phyloP scores from a whole-genome alignment of 805 yeast species.

The Yamadazyma endophytica region DNA sequence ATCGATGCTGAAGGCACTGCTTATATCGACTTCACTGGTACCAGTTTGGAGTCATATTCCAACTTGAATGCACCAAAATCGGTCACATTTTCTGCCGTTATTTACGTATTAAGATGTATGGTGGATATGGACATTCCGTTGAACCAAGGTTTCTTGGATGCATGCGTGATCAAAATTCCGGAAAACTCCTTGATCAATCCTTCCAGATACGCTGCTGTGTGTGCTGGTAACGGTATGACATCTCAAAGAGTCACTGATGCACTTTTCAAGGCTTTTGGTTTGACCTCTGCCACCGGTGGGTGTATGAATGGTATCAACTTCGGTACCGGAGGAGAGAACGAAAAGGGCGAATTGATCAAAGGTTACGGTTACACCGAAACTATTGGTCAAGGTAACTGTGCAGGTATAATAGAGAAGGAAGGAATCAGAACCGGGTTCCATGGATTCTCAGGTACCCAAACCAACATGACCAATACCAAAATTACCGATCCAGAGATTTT shows the following conservation, averaged over 20 bases:
- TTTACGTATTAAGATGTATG: slow-evolving; percentile 78
- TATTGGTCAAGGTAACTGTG: slow-evolving; percentile 17
- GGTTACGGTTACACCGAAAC: slow-evolving; percentile 16
- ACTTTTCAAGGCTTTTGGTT: slow-evolving; percentile 18
- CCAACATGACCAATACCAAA: slow-evolving; percentile 38
- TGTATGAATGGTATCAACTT: slow-evolving; percentile 19
- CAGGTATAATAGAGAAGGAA: slow-evolving; percentile 12
- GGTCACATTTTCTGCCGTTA: slow-evolving; percentile 78
- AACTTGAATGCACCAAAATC: slow-evolving; percentile 87
- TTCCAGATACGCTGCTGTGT: slow-evolving; percentile 15
- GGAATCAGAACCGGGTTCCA: slow-evolving; percentile 11
- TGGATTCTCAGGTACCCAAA: slow-evolving; percentile 33
- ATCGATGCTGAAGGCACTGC: slow-evolving; percentile 17
- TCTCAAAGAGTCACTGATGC: slow-evolving; percentile 19
- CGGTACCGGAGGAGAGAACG: slow-evolving; percentile 16
- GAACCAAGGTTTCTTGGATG: slow-evolving; percentile 38
- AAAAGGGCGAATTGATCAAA: slow-evolving; percentile 12
- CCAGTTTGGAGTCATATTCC: slow-evolving; percentile 19
- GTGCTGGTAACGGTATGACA: slow-evolving; percentile 18
- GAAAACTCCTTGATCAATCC: slow-evolving; percentile 15
- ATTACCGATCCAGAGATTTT: slow-evolving; percentile 18
- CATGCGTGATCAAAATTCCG: slow-evolving; percentile 13
- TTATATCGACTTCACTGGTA: slow-evolving; percentile 23
- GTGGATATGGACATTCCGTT: slow-evolving; percentile 83
- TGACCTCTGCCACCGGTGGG: slow-evolving; percentile 16